Percentiles rank a stretch among this genome's conserved stretches.
Evolutionary conservation across 257 asterid genomes (phyloP).

Genomic region (Asclepias syriaca): DNA sequence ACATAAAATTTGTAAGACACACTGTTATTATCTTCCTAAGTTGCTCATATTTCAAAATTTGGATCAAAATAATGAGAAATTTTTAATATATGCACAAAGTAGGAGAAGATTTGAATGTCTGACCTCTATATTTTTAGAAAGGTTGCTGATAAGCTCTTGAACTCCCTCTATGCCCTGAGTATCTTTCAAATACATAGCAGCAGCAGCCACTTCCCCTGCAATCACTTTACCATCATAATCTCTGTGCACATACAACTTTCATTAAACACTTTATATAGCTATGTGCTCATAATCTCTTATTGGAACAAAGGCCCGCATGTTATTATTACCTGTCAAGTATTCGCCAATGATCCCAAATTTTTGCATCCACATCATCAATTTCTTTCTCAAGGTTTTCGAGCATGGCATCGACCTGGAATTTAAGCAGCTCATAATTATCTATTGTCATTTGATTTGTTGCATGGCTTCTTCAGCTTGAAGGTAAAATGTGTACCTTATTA

Average conservation of each 20-base stretch:
- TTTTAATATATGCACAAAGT: too few relatives aligned
- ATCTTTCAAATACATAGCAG: conserved; percentile 72
- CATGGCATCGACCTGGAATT: conserved; percentile 81
- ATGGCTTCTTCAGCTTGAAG: too few relatives aligned
- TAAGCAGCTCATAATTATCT: background rate
- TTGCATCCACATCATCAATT: conserved; percentile 90
- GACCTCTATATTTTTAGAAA: conserved; percentile 77
- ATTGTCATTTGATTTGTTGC: background rate
- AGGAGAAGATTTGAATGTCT: background rate
- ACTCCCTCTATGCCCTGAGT: conserved; percentile 76
- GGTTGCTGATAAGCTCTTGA: conserved; percentile 75
- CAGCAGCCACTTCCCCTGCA: conserved; percentile 83
- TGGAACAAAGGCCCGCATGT: too few relatives aligned
- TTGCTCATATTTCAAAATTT: too few relatives aligned
- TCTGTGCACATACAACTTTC: conserved; percentile 26
- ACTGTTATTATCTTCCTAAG: too few relatives aligned
- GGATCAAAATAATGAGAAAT: too few relatives aligned
- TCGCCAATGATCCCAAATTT: conserved; percentile 88
- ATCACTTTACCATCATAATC: conserved; percentile 86
- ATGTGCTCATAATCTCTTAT: too few relatives aligned
- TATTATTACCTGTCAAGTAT: conserved; percentile 92
- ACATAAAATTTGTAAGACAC: too few relatives aligned
- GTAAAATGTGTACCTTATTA: too few relatives aligned
- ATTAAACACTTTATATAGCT: background rate
- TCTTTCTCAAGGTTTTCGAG: conserved; percentile 95